Percentiles rank a stretch among this genome's conserved stretches.
These are phyloP conservation scores for Clonostachys solani DNA, from an alignment of 2,329 filamentous ascomycete genomes.

Conservation along the genomic window DNA sequence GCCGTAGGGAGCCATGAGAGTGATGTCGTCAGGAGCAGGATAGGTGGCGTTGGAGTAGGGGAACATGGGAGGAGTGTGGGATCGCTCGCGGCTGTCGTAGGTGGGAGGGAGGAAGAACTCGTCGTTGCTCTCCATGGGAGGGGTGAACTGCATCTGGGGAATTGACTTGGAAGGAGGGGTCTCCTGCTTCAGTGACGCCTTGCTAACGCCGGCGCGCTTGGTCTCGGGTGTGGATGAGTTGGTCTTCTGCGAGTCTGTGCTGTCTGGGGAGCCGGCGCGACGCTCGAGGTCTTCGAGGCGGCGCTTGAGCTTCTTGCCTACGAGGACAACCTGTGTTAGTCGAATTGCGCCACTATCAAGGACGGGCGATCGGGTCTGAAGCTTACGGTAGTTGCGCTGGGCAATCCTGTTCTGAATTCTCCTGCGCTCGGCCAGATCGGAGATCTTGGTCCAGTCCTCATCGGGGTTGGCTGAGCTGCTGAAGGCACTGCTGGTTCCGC, in stretches of 20 bases:
- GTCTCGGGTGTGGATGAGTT: constrained; percentile 17
- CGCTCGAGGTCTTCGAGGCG: constrained; percentile 81
- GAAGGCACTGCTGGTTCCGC: constrained; percentile 90
- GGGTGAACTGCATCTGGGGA: constrained; percentile 51
- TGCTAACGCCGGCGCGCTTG: constrained; percentile 37
- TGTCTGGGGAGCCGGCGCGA: constrained; percentile 56
- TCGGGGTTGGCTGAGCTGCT: constrained; percentile 91
- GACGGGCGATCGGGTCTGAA: neutral
- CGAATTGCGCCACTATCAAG: neutral
- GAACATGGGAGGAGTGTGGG: constrained; percentile 68
- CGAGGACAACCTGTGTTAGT: neutral
- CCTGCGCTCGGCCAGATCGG: constrained; percentile 88
- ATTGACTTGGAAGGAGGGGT: constrained; percentile 11
- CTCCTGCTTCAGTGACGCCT: constrained; percentile 24
- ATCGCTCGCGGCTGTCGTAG: constrained; percentile 64
- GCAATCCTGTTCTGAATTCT: constrained; percentile 97
- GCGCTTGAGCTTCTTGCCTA: constrained; percentile 91
- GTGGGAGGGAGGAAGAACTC: constrained; percentile 59
- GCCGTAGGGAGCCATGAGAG: constrained; percentile 56
- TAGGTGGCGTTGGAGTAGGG: constrained; percentile 66
- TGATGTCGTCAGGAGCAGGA: constrained; percentile 56
- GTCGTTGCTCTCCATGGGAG: constrained; percentile 57
- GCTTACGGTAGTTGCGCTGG: constrained; percentile 90
- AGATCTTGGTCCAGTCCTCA: constrained; percentile 99
- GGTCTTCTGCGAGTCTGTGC: constrained; percentile 36